Conservation (phyloP, 108 stramenopile species). For the Skeletonema tropicum region DNA sequence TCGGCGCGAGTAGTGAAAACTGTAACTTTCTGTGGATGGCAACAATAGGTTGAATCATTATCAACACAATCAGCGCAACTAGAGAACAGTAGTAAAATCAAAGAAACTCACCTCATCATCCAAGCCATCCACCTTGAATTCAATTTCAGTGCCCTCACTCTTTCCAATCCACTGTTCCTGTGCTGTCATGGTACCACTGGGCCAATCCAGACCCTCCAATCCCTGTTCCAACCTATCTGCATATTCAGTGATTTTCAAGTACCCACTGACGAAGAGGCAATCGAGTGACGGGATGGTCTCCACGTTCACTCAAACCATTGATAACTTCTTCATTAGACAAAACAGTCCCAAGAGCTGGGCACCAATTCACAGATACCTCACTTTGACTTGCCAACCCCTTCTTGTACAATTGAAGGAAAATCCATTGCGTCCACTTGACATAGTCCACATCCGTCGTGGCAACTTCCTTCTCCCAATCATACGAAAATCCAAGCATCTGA, state of each 20-base stretch:
- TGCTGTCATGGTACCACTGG: conserved; percentile 89
- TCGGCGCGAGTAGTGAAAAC: conserved; percentile 99
- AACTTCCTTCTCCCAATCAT: conserved; percentile 97
- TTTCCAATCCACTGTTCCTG: conserved; percentile 97
- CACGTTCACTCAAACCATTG: conserved; percentile 95
- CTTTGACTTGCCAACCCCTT: conserved; percentile 91
- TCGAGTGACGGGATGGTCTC: conserved; percentile 91
- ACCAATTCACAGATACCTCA: conserved; percentile 95
- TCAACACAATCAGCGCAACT: neutral
- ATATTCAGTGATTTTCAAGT: conserved; percentile 96
- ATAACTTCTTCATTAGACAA: conserved; percentile 99
- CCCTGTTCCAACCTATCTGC: conserved; percentile 94
- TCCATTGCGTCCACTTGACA: conserved; percentile 99
- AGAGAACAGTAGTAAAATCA: neutral
- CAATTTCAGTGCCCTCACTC: conserved; percentile 84
- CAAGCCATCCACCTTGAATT: conserved; percentile 72
- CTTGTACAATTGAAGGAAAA: conserved; percentile 92
- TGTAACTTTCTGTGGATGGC: conserved; percentile 57
- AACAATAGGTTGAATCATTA: conserved; percentile 3
- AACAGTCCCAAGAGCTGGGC: conserved; percentile 96
- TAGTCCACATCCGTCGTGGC: conserved; percentile 95
- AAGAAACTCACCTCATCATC: conserved; percentile 54
- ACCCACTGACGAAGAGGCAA: conserved; percentile 96
- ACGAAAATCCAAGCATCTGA: conserved; percentile 94
- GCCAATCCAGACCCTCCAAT: conserved; percentile 93